Percentiles rank a stretch among this genome's conserved stretches.
Evolutionary conservation across 1,284 basidiomycete species (phyloP).

Genomic region (Sporisorium reilianum): DNA sequence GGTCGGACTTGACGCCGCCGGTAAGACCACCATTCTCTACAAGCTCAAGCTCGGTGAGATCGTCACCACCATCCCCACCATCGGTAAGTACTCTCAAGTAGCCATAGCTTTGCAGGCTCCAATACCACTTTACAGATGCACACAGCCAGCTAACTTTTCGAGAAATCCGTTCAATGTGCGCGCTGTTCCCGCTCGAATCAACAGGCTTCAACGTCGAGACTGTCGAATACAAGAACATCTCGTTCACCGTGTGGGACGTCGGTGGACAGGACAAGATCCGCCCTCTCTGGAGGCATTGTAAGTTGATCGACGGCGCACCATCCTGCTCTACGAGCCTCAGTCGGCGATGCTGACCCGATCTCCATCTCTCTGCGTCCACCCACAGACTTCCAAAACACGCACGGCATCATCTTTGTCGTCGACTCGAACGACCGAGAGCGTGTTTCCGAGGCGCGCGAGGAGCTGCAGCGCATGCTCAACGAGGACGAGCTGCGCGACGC

Average conservation of each 20-base stretch:
- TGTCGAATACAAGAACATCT: conserved; percentile 99
- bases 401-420: conserved; percentile 99
- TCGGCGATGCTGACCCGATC: background rate
- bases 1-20: conserved; percentile 96
- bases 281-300: conserved; percentile 99
- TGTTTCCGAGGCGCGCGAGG: conserved; percentile 98
- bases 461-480: conserved; percentile 99
- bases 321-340: background rate
- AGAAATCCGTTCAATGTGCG: background rate
- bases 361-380: background rate
- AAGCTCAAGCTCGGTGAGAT: conserved; percentile 99
- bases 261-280: conserved; percentile 79
- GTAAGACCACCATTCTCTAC: conserved; percentile 86
- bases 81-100: conserved; percentile 70
- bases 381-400: conserved; percentile 98
- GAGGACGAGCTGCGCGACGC: conserved; percentile 99
- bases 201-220: conserved; percentile 86
- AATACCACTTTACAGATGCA: too few relatives aligned
- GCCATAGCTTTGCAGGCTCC: too few relatives aligned
- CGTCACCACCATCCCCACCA: conserved; percentile 99
- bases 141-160: background rate
- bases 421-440: conserved; percentile 99
- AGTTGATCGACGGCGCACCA: conserved; percentile 65
- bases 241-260: conserved; percentile 99
- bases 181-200: background rate